A percentile compares a stretch with the other conserved stretches of the same genome.
Evolutionary conservation across 441 rosid species (phyloP).

Genomic region (Bocquillonia castaneifolia): DNA sequence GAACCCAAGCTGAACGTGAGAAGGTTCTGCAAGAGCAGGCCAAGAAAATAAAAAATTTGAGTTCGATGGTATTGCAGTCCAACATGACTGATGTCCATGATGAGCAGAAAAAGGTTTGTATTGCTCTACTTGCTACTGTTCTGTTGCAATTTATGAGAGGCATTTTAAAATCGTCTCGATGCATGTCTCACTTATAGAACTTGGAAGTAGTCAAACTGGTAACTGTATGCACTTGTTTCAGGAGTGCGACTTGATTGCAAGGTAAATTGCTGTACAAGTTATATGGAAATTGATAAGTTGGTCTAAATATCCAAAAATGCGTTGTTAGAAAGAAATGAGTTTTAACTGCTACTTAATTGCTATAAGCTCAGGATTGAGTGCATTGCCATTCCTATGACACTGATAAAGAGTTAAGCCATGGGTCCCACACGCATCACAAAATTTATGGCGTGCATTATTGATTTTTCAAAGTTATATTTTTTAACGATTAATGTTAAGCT

Average conservation of each 20-base stretch:
- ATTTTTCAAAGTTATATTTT: too few relatives aligned
- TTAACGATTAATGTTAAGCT: too few relatives aligned
- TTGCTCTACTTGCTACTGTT: background rate
- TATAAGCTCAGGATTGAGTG: background rate
- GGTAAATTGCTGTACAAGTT: background rate
- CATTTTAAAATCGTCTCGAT: background rate
- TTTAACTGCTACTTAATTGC: background rate
- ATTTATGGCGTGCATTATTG: too few relatives aligned
- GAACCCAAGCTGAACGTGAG: constrained; percentile 88
- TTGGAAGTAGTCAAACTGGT: background rate
- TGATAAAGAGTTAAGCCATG: background rate
- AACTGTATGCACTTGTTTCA: background rate
- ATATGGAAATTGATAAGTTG: background rate
- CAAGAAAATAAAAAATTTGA: constrained; percentile 77
- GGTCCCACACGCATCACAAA: too few relatives aligned
- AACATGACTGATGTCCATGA: constrained; percentile 66
- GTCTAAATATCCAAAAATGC: background rate
- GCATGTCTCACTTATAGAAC: background rate
- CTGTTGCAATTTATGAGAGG: background rate
- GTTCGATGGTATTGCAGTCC: constrained; percentile 84
- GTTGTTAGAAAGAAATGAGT: background rate
- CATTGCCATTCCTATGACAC: background rate
- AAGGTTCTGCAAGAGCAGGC: constrained; percentile 92
- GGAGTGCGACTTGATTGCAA: background rate
- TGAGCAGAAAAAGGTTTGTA: constrained; percentile 60